phyloP scores from a whole-genome alignment of 257 asterid species.

The Ilex aquifolium region DNA sequence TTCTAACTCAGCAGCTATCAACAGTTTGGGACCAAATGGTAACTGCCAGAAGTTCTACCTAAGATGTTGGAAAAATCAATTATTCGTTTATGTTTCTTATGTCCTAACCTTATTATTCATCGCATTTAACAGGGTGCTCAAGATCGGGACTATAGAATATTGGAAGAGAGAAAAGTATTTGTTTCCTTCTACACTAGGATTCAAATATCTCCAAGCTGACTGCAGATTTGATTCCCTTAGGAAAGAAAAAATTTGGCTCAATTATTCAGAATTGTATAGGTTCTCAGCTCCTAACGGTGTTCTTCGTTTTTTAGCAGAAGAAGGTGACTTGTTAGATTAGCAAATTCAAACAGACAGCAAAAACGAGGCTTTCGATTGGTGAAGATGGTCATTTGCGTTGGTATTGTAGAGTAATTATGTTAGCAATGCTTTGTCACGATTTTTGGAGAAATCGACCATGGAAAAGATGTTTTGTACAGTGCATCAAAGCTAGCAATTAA shows the following conservation, averaged over 20 bases:
- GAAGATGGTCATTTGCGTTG: too few species aligned
- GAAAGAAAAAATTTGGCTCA: conserved; percentile 23
- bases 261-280: conserved; percentile 53
- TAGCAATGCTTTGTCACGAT: too few species aligned
- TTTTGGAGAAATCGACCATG: too few species aligned
- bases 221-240: conserved; percentile 26
- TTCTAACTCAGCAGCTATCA: conserved; percentile 33
- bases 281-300: conserved; percentile 36
- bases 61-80: neutral
- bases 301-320: too few species aligned
- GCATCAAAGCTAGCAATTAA: too few species aligned
- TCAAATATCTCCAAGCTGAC: conserved; percentile 20
- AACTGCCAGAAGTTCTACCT: conserved; percentile 3
- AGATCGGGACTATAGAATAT: conserved; percentile 44
- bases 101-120: neutral
- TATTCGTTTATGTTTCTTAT: neutral
- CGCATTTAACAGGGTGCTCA: conserved; percentile 34
- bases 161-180: conserved; percentile 5
- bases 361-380: too few species aligned
- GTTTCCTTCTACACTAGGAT: conserved; percentile 19
- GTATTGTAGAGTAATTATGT: too few species aligned
- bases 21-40: conserved; percentile 65
- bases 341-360: too few species aligned
- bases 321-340: too few species aligned
- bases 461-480: too few species aligned